Conservation (phyloP, 305 asterid species). For the Fraxinus baroniana region DNA sequence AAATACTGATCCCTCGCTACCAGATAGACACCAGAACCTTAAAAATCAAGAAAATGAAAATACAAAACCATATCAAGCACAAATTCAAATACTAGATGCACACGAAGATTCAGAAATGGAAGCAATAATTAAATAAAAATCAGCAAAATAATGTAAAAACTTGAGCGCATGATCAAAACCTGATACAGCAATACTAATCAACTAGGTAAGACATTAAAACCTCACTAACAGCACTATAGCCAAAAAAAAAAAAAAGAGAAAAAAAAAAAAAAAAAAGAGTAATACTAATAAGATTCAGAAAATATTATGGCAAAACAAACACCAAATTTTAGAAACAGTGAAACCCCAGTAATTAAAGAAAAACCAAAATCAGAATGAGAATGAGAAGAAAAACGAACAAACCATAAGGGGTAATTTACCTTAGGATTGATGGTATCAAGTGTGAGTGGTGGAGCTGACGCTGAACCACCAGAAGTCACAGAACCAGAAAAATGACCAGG, state of each 20-base stretch:
- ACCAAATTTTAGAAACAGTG: neutral
- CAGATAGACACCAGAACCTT: neutral
- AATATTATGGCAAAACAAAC: neutral
- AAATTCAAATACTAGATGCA: neutral
- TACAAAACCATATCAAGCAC: neutral
- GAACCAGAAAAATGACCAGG: constrained; percentile 29
- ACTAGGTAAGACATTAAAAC: neutral
- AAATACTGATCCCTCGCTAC: neutral
- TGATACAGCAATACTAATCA: neutral
- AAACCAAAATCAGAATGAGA: no score
- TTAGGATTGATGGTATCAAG: constrained; percentile 71
- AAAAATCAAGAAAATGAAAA: neutral
- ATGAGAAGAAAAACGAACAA: no score
- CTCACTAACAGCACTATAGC: neutral
- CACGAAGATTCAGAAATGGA: neutral
- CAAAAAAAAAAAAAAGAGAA: no score
- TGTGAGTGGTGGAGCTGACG: constrained; percentile 59
- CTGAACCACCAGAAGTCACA: constrained; percentile 64
- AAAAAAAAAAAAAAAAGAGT: neutral
- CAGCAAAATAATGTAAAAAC: neutral
- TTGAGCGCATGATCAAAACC: neutral
- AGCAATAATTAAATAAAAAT: neutral
- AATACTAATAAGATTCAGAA: neutral
- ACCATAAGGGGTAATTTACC: constrained; percentile 30
- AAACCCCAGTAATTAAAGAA: neutral